Conservation (phyloP, 805 yeast species). For the Wickerhamiella vanderwaltii region DNA sequence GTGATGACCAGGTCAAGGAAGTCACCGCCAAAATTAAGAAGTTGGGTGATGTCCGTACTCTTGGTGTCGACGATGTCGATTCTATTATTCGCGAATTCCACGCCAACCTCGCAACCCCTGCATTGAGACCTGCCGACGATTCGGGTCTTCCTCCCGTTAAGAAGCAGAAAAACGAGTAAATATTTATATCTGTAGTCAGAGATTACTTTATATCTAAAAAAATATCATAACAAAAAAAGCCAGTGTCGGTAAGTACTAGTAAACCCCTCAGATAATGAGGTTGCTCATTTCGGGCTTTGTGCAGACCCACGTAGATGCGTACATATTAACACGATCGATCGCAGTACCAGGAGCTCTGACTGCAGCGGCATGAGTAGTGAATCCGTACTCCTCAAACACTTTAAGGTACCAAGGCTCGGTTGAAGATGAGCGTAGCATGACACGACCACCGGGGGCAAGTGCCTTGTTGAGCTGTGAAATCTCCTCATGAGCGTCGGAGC, state of each 20-base stretch:
- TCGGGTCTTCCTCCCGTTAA: constrained; percentile 24
- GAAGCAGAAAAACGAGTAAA: constrained; percentile 25
- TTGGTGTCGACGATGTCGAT: constrained; percentile 94
- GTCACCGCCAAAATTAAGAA: constrained; percentile 87
- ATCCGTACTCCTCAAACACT: constrained; percentile 56
- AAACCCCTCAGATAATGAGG: constrained; percentile 3
- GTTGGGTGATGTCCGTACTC: constrained; percentile 88
- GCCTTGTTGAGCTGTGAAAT: constrained; percentile 52
- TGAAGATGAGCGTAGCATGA: constrained; percentile 64
- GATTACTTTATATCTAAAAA: neutral
- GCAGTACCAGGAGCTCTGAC: constrained; percentile 49
- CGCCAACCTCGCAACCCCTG: constrained; percentile 37
- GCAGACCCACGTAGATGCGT: constrained; percentile 81
- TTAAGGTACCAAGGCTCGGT: constrained; percentile 65
- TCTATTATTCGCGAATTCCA: constrained; percentile 91
- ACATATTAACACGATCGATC: constrained; percentile 77
- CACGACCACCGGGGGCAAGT: constrained; percentile 56
- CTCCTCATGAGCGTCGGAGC: constrained; percentile 52
- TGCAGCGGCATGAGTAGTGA: constrained; percentile 56
- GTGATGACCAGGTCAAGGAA: constrained; percentile 90
- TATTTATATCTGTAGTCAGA: neutral
- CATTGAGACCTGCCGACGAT: constrained; percentile 16
- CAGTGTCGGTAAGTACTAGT: neutral
- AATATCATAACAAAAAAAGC: neutral
- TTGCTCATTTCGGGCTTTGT: constrained; percentile 32